phyloP scores from a whole-genome alignment of 2,329 filamentous ascomycete genomes.

The Aureobasidium sp. region DNA sequence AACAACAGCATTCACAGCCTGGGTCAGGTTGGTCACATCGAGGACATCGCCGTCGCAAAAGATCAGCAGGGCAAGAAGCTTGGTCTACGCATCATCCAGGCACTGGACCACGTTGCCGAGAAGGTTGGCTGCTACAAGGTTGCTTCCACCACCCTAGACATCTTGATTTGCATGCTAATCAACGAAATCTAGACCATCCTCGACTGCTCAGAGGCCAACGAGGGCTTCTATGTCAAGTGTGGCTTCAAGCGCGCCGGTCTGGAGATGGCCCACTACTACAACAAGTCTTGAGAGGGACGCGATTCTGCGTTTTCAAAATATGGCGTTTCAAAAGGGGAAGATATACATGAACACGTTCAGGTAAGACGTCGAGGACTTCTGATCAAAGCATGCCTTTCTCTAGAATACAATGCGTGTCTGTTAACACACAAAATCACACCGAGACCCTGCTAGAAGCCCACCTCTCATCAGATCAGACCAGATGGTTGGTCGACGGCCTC shows the following conservation, averaged over 20 bases:
- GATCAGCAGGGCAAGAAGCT: slow-evolving; percentile 97
- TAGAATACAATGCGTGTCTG: not conserved
- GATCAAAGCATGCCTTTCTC: not conserved
- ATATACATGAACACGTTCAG: not conserved
- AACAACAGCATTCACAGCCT: slow-evolving; percentile 59
- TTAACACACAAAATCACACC: not conserved
- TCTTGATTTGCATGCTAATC: not conserved
- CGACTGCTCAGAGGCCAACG: slow-evolving; percentile 91
- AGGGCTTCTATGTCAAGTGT: slow-evolving; percentile 97
- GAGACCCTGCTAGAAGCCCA: not conserved
- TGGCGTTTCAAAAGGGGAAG: not conserved
- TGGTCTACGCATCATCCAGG: slow-evolving; percentile 85
- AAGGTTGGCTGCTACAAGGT: slow-evolving; percentile 89
- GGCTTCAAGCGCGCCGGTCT: slow-evolving; percentile 85
- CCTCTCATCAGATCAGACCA: not conserved
- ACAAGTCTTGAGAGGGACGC: not conserved
- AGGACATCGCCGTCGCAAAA: slow-evolving; percentile 91
- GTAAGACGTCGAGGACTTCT: not conserved
- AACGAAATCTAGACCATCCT: slow-evolving; percentile 60
- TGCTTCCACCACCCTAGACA: slow-evolving; percentile 16
- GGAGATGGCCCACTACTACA: slow-evolving; percentile 94
- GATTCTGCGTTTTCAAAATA: not conserved
- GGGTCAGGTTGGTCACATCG: slow-evolving; percentile 85
- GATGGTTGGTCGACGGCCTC: not conserved
- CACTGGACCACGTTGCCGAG: slow-evolving; percentile 78